These are phyloP conservation scores for Diplogelasinospora grovesii DNA, from an alignment of 495 filamentous ascomycete species.

Conservation along the genomic window DNA sequence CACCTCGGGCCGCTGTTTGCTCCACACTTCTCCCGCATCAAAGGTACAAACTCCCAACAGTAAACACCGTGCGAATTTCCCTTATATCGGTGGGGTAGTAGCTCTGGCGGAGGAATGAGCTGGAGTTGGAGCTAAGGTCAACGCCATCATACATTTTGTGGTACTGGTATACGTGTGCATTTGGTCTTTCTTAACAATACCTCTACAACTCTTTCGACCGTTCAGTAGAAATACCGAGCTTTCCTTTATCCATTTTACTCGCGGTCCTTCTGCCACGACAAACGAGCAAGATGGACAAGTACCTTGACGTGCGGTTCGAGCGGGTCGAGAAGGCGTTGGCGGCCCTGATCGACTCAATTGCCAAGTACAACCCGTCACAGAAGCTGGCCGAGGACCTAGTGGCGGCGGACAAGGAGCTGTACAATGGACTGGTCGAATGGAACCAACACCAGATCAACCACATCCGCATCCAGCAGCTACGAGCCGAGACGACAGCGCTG, in stretches of 20 bases:
- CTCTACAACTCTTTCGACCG: no score
- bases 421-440: constrained; percentile 53
- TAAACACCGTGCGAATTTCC: no score
- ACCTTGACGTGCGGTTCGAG: constrained; percentile 55
- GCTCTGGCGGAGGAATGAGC: no score
- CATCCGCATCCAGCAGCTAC: constrained; percentile 54
- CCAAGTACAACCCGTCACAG: constrained; percentile 68
- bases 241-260: not conserved
- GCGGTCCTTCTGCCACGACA: not conserved
- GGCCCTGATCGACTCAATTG: constrained; percentile 64
- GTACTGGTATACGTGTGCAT: no score
- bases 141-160: no score
- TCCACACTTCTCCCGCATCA: not conserved
- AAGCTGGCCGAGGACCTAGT: constrained; percentile 56
- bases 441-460: constrained; percentile 63
- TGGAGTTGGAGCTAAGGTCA: no score
- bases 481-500: constrained; percentile 48
- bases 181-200: no score
- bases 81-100: no score
- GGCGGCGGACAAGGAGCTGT: constrained; percentile 60
- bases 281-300: constrained; percentile 45
- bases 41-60: not conserved
- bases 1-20: not conserved
- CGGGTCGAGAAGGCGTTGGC: constrained; percentile 61
- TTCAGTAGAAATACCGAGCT: no score